Percentiles rank a stretch among this genome's conserved stretches.
Evolutionary conservation across 768 basidiomycete species (phyloP).

Genomic region (Auriscalpium orientale): DNA sequence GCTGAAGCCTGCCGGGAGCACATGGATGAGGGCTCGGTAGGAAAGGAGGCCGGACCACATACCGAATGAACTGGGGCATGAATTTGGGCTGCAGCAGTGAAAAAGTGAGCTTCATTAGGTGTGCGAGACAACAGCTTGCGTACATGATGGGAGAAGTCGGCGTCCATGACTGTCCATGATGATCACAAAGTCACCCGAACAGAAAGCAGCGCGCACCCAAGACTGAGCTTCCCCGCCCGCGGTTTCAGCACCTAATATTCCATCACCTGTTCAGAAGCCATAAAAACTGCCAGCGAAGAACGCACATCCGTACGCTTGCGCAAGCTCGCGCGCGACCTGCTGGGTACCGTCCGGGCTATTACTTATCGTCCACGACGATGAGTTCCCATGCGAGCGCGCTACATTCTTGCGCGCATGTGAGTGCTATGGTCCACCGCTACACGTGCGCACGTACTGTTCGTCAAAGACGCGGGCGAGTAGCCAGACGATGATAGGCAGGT

Average conservation of each 20-base stretch:
- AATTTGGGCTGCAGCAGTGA: conserved; percentile 68
- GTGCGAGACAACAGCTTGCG: conserved; percentile 16
- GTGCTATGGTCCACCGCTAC: neutral
- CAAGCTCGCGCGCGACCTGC: conserved; percentile 75
- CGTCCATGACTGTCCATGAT: conserved; percentile 99
- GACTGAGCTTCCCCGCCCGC: conserved; percentile 83
- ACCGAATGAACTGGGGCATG: conserved; percentile 89
- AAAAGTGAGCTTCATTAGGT: neutral
- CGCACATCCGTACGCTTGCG: conserved; percentile 70
- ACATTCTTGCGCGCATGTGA: conserved; percentile 15
- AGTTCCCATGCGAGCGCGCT: conserved; percentile 81
- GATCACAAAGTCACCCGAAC: conserved; percentile 87
- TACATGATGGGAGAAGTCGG: conserved; percentile 93
- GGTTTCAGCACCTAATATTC: conserved; percentile 65
- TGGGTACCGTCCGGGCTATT: conserved; percentile 90
- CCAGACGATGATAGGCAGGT: conserved; percentile 82
- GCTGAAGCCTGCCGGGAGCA: conserved; percentile 54
- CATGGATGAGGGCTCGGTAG: neutral
- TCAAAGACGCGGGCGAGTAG: conserved; percentile 70
- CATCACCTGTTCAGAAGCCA: neutral
- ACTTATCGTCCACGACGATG: conserved; percentile 88
- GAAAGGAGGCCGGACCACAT: conserved; percentile 5
- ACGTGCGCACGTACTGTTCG: conserved; percentile 51
- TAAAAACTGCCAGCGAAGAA: conserved; percentile 1
- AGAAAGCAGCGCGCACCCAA: conserved; percentile 60